These are phyloP conservation scores for Penicillium alfredii DNA, from an alignment of 495 filamentous ascomycete species.

Conservation along the genomic window DNA sequence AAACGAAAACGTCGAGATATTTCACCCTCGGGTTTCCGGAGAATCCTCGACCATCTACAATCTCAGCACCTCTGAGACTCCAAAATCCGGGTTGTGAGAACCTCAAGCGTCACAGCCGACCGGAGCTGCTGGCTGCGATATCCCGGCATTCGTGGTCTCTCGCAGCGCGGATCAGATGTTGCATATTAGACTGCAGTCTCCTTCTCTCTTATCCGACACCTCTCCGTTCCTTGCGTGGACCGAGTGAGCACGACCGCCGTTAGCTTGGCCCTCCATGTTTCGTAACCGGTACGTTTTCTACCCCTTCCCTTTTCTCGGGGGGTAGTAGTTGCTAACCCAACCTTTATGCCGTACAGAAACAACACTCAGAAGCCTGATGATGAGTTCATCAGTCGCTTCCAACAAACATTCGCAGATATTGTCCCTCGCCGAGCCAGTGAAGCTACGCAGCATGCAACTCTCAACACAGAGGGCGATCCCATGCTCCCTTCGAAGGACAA, in stretches of 20 bases:
- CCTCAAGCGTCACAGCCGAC: too few relatives aligned
- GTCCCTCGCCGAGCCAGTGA: conserved; percentile 27
- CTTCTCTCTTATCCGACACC: conserved; percentile 1
- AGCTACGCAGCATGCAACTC: background rate
- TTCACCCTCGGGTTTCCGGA: too few relatives aligned
- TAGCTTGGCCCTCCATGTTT: conserved; percentile 19
- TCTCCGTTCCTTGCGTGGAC: conserved; percentile 4
- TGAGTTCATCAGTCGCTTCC: conserved; percentile 79
- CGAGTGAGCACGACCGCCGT: background rate
- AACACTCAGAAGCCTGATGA: conserved; percentile 82
- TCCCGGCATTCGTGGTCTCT: too few relatives aligned
- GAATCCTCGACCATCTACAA: too few relatives aligned
- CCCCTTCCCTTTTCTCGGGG: too few relatives aligned
- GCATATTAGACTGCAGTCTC: background rate
- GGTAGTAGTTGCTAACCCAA: background rate
- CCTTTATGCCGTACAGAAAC: conserved; percentile 48
- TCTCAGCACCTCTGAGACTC: too few relatives aligned
- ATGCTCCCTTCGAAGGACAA: conserved; percentile 28
- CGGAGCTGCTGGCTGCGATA: too few relatives aligned
- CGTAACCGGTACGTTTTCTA: conserved; percentile 16
- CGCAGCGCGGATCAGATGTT: conserved; percentile 9
- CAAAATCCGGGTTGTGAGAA: too few relatives aligned
- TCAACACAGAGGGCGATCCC: conserved; percentile 4
- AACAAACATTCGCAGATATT: conserved; percentile 69
- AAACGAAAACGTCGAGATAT: too few relatives aligned